A percentile compares a stretch with the other conserved stretches of the same genome.
Evolutionary conservation across 2,329 filamentous ascomycete genomes (phyloP).

Genomic region (Cladophialophora immunda): DNA sequence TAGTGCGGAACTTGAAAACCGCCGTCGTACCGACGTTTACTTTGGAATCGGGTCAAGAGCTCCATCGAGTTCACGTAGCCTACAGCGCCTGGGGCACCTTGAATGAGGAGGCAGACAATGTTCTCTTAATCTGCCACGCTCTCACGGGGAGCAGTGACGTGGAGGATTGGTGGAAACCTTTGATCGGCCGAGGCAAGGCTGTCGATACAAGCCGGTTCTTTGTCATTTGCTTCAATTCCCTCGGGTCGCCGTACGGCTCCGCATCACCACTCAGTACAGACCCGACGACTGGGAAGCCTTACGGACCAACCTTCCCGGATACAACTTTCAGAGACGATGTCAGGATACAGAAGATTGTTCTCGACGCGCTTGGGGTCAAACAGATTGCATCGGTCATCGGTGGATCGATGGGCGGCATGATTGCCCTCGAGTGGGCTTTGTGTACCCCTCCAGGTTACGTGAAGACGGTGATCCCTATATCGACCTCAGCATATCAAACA

Average conservation of each 20-base stretch:
- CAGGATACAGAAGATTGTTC: conserved; percentile 64
- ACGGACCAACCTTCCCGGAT: conserved; percentile 94
- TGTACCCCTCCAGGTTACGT: conserved; percentile 75
- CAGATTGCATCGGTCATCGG: conserved; percentile 64
- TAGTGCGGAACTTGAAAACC: conserved; percentile 89
- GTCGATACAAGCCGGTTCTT: conserved; percentile 63
- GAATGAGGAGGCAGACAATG: conserved; percentile 65
- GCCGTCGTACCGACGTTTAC: conserved; percentile 87
- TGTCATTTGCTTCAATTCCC: conserved; percentile 61
- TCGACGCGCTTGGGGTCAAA: conserved; percentile 62
- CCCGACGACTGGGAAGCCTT: conserved; percentile 64
- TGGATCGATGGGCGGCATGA: conserved; percentile 67
- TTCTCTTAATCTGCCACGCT: conserved; percentile 67
- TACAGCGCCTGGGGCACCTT: conserved; percentile 70
- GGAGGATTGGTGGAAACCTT: conserved; percentile 64
- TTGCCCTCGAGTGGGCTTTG: conserved; percentile 67
- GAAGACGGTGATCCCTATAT: conserved; percentile 62
- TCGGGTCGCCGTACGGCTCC: conserved; percentile 64
- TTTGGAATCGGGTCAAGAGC: conserved; percentile 86
- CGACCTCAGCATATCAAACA: conserved; percentile 64
- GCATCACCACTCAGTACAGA: conserved; percentile 69
- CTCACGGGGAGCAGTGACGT: conserved; percentile 63
- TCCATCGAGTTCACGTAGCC: conserved; percentile 75
- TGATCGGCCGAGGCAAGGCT: conserved; percentile 60
- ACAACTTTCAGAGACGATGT: conserved; percentile 96